A percentile compares a stretch with the other conserved stretches of the same genome.
Conservation (phyloP, 306 rosid species). For the Acacia crassicarpa region DNA sequence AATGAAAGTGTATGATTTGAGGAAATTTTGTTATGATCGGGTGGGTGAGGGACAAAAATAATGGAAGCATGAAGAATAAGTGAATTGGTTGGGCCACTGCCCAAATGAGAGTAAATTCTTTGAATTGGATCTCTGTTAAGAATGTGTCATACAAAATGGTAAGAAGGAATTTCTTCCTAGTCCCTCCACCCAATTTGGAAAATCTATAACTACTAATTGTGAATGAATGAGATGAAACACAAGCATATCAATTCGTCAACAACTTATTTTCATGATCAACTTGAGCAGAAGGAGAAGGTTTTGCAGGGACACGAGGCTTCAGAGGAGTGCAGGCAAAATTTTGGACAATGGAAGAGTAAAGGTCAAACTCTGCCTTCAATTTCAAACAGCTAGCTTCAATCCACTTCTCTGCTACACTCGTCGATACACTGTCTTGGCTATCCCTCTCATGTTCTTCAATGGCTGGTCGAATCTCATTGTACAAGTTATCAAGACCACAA, state of each 20-base stretch:
- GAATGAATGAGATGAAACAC: neutral
- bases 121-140: neutral
- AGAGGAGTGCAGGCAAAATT: slow-evolving; percentile 55
- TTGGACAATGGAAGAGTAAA: slow-evolving; percentile 66
- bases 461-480: slow-evolving; percentile 92
- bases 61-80: too few species aligned
- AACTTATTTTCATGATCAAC: slow-evolving; percentile 45
- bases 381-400: slow-evolving; percentile 80
- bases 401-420: slow-evolving; percentile 95
- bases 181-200: slow-evolving; percentile 2
- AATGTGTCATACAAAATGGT: neutral
- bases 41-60: too few species aligned
- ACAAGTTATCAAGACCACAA: slow-evolving; percentile 64
- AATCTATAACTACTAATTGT: slow-evolving; percentile 13
- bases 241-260: slow-evolving; percentile 46
- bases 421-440: slow-evolving; percentile 87
- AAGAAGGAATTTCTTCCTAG: neutral
- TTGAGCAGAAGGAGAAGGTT: slow-evolving; percentile 38
- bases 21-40: too few species aligned
- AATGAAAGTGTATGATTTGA: too few species aligned
- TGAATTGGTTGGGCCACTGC: too few species aligned
- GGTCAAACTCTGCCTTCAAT: slow-evolving; percentile 84
- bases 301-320: slow-evolving; percentile 38
- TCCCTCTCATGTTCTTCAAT: slow-evolving; percentile 97
- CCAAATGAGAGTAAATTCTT: neutral